Conservation (phyloP, 805 yeast genomes). For the Yarrowia yakushimensis region DNA sequence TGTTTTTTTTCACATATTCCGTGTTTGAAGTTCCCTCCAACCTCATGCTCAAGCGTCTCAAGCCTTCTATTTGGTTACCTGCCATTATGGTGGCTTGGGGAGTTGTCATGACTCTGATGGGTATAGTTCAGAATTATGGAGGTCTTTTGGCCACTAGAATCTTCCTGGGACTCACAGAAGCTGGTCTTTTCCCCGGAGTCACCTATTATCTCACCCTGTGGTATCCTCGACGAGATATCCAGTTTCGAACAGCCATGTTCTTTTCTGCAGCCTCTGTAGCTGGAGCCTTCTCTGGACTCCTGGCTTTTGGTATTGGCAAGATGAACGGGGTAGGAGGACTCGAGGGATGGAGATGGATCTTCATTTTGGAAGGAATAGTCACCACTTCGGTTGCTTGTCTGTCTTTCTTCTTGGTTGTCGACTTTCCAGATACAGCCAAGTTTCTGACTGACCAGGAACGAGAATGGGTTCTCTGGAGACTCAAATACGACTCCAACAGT, state of each 20-base stretch:
- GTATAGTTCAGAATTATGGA: conserved; percentile 44
- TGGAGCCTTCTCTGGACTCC: conserved; percentile 54
- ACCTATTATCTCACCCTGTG: conserved; percentile 36
- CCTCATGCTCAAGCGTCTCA: conserved; percentile 45
- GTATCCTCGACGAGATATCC: conserved; percentile 36
- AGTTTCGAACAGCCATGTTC: conserved; percentile 36
- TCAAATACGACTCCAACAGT: conserved; percentile 11
- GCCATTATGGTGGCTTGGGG: conserved; percentile 52
- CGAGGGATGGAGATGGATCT: conserved; percentile 48
- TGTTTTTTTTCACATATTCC: conserved; percentile 50
- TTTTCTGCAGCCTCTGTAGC: conserved; percentile 37
- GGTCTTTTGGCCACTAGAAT: conserved; percentile 40
- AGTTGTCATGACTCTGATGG: conserved; percentile 47
- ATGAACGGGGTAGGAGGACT: conserved; percentile 34
- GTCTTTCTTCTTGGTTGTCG: conserved; percentile 51
- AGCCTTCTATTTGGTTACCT: conserved; percentile 46
- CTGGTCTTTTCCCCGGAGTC: conserved; percentile 38
- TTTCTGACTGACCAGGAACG: conserved; percentile 52
- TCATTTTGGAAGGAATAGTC: conserved; percentile 46
- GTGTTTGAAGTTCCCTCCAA: conserved; percentile 44
- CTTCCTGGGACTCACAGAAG: conserved; percentile 30
- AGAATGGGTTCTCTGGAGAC: conserved; percentile 32
- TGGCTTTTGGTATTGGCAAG: conserved; percentile 52
- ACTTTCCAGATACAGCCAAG: conserved; percentile 67
- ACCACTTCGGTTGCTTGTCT: conserved; percentile 43